Evolutionary conservation across 352 stramenopile genomes (phyloP).

Genomic region (Aphanomyces euteiches): DNA sequence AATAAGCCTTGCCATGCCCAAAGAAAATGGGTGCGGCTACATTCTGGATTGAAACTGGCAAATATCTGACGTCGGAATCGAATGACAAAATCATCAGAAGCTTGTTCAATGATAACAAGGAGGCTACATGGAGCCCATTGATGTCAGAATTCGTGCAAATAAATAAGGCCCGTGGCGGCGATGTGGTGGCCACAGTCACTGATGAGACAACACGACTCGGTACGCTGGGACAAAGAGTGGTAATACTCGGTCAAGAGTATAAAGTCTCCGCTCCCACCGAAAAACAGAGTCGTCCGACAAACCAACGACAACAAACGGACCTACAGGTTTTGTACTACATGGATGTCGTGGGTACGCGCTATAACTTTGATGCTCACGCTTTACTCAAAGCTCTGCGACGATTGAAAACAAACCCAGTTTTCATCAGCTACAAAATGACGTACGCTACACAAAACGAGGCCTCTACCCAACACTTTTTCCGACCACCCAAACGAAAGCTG

Average conservation of each 20-base stretch:
- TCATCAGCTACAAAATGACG: not conserved
- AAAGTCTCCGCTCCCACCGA: not conserved
- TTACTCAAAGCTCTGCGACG: not conserved
- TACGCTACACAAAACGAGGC: not conserved
- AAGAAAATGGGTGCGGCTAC: not conserved
- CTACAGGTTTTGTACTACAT: conserved; percentile 13
- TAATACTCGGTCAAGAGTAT: not conserved
- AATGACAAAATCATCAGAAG: conserved; percentile 11
- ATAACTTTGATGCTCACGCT: not conserved
- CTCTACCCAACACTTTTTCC: not conserved
- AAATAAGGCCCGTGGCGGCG: not conserved
- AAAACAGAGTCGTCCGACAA: not conserved
- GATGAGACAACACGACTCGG: not conserved
- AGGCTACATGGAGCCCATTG: not conserved
- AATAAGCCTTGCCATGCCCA: not conserved
- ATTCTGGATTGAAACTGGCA: conserved; percentile 2
- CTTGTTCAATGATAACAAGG: not conserved
- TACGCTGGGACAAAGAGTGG: not conserved
- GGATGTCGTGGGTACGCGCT: conserved; percentile 4
- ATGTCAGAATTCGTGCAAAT: conserved; percentile 2
- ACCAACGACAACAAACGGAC: not conserved
- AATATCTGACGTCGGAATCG: not conserved
- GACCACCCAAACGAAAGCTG: not conserved
- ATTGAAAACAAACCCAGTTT: conserved; percentile 1
- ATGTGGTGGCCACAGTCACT: not conserved